These are phyloP conservation scores for Canariomyces notabilis DNA, from an alignment of 2,329 filamentous ascomycete species.

Conservation along the genomic window DNA sequence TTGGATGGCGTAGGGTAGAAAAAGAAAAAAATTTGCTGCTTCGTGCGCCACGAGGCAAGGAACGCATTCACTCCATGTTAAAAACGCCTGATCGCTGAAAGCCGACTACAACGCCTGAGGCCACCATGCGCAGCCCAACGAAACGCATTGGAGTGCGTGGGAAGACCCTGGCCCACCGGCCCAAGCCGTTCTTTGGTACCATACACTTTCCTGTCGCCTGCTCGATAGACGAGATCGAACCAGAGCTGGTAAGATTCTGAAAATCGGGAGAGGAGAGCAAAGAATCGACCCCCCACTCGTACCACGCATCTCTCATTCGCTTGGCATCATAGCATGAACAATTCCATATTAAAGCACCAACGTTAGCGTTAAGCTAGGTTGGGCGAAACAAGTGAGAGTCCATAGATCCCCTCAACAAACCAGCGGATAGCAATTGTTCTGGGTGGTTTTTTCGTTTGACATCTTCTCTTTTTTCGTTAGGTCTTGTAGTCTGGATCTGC, in stretches of 20 bases:
- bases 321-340: conserved; percentile 3
- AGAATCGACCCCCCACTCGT: neutral
- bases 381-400: too few species aligned
- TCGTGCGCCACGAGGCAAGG: conserved; percentile 16
- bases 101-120: conserved; percentile 14
- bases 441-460: too few species aligned
- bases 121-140: conserved; percentile 8
- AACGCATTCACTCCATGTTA: conserved; percentile 17
- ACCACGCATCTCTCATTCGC: neutral
- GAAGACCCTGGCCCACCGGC: neutral
- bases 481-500: too few species aligned
- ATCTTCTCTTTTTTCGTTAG: too few species aligned
- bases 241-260: too few species aligned
- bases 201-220: conserved; percentile 3
- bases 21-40: conserved; percentile 13
- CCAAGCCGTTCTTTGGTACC: conserved; percentile 3
- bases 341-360: too few species aligned
- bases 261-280: conserved; percentile 8
- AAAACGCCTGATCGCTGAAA: conserved; percentile 23
- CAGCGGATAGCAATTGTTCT: too few species aligned
- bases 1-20: conserved; percentile 17
- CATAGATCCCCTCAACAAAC: too few species aligned
- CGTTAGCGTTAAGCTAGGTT: too few species aligned
- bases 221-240: conserved; percentile 10
- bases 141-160: neutral